phyloP scores from a whole-genome alignment of 148 eudicot genomes.

The Nepenthes mirabilis region DNA sequence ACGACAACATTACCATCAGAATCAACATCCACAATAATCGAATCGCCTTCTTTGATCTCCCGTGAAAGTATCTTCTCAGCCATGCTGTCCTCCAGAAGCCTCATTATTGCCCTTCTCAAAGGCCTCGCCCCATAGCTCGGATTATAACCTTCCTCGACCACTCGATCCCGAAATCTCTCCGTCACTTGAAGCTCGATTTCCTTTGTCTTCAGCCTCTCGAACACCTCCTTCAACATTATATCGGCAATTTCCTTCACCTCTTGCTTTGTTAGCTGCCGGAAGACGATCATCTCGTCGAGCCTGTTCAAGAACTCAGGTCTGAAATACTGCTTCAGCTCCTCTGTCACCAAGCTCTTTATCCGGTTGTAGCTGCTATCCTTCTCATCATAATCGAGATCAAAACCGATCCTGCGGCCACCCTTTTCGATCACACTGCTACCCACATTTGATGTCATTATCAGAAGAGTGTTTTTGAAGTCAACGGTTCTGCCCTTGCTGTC shows the following conservation, averaged over 20 bases:
- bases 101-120: conserved; percentile 22
- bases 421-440: conserved; percentile 14
- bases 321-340: conserved; percentile 17
- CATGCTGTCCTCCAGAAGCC: conserved; percentile 25
- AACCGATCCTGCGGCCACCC: conserved; percentile 4
- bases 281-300: conserved; percentile 28
- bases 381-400: conserved; percentile 6
- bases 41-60: conserved; percentile 15
- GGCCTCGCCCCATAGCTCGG: conserved; percentile 32
- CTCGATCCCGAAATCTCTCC: conserved; percentile 8
- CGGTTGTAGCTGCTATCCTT: conserved; percentile 4
- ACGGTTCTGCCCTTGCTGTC: conserved; percentile 11
- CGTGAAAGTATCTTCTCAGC: conserved; percentile 25
- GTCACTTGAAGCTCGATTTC: conserved; percentile 12
- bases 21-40: conserved; percentile 14
- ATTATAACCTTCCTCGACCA: conserved; percentile 13
- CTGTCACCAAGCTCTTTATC: conserved; percentile 9
- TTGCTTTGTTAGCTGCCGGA: conserved; percentile 10
- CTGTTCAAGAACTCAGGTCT: conserved; percentile 34
- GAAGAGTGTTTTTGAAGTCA: conserved; percentile 11
- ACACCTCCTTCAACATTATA: conserved; percentile 17
- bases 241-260: conserved; percentile 18
- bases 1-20: conserved; percentile 7
- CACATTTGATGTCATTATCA: conserved; percentile 13
- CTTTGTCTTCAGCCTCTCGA: conserved; percentile 9